Evolutionary conservation across 2,329 filamentous ascomycete genomes (phyloP), one percentile per base, ranked within the genome.

Genomic region (Huntiella bhutanensis): DNA sequence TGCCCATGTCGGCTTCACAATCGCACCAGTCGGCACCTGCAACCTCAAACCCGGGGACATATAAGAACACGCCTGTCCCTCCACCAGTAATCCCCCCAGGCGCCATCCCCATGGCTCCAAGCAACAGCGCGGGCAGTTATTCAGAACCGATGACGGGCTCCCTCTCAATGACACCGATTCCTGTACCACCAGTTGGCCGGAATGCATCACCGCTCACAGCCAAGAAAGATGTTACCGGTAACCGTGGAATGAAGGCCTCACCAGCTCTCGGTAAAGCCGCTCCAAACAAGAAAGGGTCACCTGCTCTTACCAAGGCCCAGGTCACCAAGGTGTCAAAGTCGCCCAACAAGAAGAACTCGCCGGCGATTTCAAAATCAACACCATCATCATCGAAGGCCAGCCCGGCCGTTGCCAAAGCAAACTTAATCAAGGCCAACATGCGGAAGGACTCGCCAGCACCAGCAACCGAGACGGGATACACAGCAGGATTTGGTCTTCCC

Each of bases 1-100:
- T 28, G 8, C 28, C 32, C 11, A 13, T 32, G 40, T 32, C 40
- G 28, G 6, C 13, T 15, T 8, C 28, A 35, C 32, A 33, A 13
- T 35, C 17, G 16, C 38, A 43, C 45, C 19, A 17, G 41, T 43
- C 22, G 17, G 28, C 11, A 36, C 12, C 34, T n/a, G 1, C 41
- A 13, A 13, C 34, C 5, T 33, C 47, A 12, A 41, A 36, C 7
- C 38, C 42, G 8, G 42, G 11, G 4, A 42, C 41, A 15, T 37
- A 45, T 33, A 49, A 49, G 35, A 40, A 43, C 19, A 49, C 47
- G 2, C 47, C 47, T 4, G 47, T 49, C n/a, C 47, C 47, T 11
- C 47, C 47, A 32, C 47, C 47, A n/a, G 41, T 45, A 3, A 49
- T 49, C 16, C 47, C 47, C n/a, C 41, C 45, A 12, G 15, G 40